Base-by-base conservation (phyloP, 345 rosid species). In the Pistacia atlantica region DNA sequence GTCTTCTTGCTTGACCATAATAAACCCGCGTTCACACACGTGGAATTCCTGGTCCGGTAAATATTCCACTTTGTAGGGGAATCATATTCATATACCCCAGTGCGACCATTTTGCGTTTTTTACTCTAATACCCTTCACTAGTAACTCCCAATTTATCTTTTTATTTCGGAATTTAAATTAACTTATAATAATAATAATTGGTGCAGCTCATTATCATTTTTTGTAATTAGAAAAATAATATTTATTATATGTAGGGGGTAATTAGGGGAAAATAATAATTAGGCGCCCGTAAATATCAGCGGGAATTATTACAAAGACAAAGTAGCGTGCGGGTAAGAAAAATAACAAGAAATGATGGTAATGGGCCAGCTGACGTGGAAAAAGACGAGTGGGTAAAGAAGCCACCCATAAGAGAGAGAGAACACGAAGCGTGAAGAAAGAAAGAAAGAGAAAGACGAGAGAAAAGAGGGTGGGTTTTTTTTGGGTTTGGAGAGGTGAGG, bases 251-350 rank as follows among this genome's bases (percentile, higher is more conserved):
- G 0, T 25, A 25, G 60, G 49, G 76, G 81, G 55, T 37, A 78
- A 78, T 28, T 37, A 57, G 35, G 45, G 84, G 69, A 55, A 65
- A 51, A n/a, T 6, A 13, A 65, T 5, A 68, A 37, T n/a, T 33
- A 64, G 68, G 56, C 61, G 46, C 38, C 45, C 66, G 67, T 17
- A 70, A 80, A 62, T 64, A 51, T 55, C 20, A 35, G 46, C 42
- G 56, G 64, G 74, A 46, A 76, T 67, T 54, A 82, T 73, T 60
- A 75, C 69, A n/a, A 52, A 37, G 46, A 80, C 78, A 84, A 80
- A 84, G 88, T 80, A 78, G 89, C 87, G 89, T 86, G 87, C 88
- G 86, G 88, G 85, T 67, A 48, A 76, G 84, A 80, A 78, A 76
- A 83, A 82, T 81, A 65, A 82, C 78, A 76, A 78, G 72, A 81